phyloP scores from a whole-genome alignment of 2,329 filamentous ascomycete genomes.

The Stagonosporopsis tanaceti region DNA sequence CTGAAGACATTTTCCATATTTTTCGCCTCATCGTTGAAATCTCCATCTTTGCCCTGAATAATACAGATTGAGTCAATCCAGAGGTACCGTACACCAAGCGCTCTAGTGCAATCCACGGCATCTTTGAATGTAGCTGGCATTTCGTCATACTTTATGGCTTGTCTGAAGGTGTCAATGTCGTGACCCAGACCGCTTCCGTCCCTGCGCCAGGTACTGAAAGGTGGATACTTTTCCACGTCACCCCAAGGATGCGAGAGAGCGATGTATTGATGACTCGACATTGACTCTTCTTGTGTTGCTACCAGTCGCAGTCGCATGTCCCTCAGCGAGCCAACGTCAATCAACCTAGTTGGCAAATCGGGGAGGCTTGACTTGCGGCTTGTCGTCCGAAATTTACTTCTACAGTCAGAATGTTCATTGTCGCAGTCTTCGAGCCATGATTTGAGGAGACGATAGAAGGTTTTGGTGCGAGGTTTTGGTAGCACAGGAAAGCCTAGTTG shows the following conservation, averaged over 20 bases:
- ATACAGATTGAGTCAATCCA: slow-evolving; percentile 44
- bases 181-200: no score
- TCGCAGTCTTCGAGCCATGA: no score
- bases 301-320: not conserved
- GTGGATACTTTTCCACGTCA: no score
- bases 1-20: slow-evolving; percentile 37
- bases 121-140: slow-evolving; percentile 32
- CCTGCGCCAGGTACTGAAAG: not conserved
- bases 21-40: slow-evolving; percentile 30
- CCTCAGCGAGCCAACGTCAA: not conserved
- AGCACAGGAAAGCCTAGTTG: no score
- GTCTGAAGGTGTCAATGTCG: slow-evolving; percentile 3
- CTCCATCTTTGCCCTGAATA: slow-evolving; percentile 30
- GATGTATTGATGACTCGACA: not conserved
- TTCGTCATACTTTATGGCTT: slow-evolving; percentile 1
- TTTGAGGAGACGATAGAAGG: no score
- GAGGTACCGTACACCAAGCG: slow-evolving; percentile 27
- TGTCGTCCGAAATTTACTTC: no score
- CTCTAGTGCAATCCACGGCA: slow-evolving; percentile 28
- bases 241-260: not conserved
- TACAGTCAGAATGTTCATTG: no score
- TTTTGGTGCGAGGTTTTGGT: no score
- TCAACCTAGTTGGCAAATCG: no score
- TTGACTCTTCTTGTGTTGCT: no score
- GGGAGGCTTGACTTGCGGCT: no score